Percentiles rank a stretch among this genome's conserved stretches.
These are phyloP conservation scores for Cordyceps javanica DNA, from an alignment of 2,329 filamentous ascomycete species.

Conservation along the genomic window DNA sequence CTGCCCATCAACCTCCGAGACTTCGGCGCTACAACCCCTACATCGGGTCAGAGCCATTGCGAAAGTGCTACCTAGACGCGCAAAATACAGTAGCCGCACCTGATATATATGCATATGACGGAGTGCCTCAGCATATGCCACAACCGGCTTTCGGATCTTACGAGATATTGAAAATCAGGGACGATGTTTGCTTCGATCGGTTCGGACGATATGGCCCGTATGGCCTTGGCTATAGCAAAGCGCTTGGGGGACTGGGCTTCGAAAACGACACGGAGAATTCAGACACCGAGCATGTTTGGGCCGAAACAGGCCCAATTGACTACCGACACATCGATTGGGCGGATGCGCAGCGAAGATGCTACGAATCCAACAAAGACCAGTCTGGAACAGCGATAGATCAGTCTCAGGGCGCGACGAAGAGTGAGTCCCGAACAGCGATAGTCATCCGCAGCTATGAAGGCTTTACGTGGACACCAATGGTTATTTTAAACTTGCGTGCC, in stretches of 20 bases:
- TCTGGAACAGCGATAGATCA: constrained; percentile 37
- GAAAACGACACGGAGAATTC: constrained; percentile 64
- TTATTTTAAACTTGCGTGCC: constrained; percentile 73
- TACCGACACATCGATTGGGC: constrained; percentile 52
- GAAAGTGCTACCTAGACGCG: constrained; percentile 59
- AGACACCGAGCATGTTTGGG: constrained; percentile 56
- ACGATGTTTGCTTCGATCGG: constrained; percentile 82
- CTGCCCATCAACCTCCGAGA: constrained; percentile 30
- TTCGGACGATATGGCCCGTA: constrained; percentile 82
- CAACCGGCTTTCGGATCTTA: constrained; percentile 74
- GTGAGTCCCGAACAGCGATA: constrained; percentile 61
- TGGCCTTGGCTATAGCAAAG: constrained; percentile 69
- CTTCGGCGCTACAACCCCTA: constrained; percentile 61
- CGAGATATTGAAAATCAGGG: constrained; percentile 62
- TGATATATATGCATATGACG: constrained; percentile 60
- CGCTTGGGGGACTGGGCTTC: constrained; percentile 65
- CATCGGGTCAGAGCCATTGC: constrained; percentile 49
- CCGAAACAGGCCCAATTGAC: constrained; percentile 47
- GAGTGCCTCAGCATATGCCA: constrained; percentile 69
- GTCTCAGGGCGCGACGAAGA: constrained; percentile 18
- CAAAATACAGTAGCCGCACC: constrained; percentile 51
- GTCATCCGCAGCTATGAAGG: constrained; percentile 75
- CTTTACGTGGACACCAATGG: constrained; percentile 71
- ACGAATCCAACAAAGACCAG: constrained; percentile 55
- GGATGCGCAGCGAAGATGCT: constrained; percentile 46